A percentile compares a stretch with the other conserved stretches of the same genome.
Evolutionary conservation across 495 filamentous ascomycete species (phyloP).

Genomic region (Pseudomonodictys pantanalensis): DNA sequence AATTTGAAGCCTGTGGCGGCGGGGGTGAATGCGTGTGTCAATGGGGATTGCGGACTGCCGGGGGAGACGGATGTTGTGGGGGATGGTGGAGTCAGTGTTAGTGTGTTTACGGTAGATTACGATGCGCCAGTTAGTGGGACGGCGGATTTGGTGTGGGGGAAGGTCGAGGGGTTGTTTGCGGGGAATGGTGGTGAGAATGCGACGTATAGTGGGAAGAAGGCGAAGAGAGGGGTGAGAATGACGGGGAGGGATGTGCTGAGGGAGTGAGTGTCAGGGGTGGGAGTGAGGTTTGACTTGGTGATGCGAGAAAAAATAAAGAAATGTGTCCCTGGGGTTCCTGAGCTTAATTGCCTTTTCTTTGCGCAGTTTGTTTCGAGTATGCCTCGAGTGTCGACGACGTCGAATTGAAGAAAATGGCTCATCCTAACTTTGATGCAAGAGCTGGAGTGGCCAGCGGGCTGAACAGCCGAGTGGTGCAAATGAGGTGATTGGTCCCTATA

Average conservation of each 20-base stretch:
- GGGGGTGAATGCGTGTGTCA: slow-evolving; percentile 36
- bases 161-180: not conserved
- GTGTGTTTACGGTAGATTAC: slow-evolving; percentile 44
- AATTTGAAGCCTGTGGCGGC: slow-evolving; percentile 7
- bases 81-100: slow-evolving; percentile 34
- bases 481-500: no score
- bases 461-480: no score
- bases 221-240: not conserved
- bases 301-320: no score
- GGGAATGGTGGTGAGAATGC: not conserved
- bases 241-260: not conserved
- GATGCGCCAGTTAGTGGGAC: slow-evolving; percentile 27
- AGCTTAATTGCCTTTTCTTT: no score
- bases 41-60: slow-evolving; percentile 41
- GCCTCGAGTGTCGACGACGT: no score
- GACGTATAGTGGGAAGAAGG: not conserved
- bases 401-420: no score
- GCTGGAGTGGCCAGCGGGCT: no score
- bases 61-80: slow-evolving; percentile 38
- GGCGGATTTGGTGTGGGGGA: slow-evolving; percentile 6
- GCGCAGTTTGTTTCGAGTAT: no score
- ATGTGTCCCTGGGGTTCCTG: no score
- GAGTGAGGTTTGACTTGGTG: no score
- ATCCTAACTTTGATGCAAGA: no score
- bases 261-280: no score